Percentiles rank a stretch among this genome's conserved stretches.
Evolutionary conservation across 2,329 filamentous ascomycete genomes (phyloP).

Genomic region (Ambrosiella xylebori): DNA sequence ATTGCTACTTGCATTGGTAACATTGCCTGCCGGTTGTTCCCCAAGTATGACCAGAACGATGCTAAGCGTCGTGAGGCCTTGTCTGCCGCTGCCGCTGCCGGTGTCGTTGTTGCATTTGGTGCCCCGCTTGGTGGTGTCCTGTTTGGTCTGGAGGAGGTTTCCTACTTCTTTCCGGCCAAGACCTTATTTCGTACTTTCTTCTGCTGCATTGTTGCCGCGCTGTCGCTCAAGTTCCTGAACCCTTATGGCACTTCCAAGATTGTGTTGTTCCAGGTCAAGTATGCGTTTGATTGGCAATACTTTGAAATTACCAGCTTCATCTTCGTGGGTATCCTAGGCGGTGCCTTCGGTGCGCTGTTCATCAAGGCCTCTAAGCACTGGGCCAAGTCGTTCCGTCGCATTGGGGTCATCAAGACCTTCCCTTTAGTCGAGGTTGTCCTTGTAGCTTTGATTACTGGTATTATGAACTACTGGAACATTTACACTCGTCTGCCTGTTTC

Average conservation of each 20-base stretch:
- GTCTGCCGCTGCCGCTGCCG: slow-evolving; percentile 81
- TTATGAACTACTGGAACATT: slow-evolving; percentile 84
- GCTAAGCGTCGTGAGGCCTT: slow-evolving; percentile 84
- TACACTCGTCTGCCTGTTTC: slow-evolving; percentile 81
- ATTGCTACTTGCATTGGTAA: slow-evolving; percentile 92
- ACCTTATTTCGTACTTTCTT: slow-evolving; percentile 96
- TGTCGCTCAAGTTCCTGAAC: slow-evolving; percentile 87
- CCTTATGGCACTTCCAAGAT: slow-evolving; percentile 95
- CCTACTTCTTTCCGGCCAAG: slow-evolving; percentile 95
- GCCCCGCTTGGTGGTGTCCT: slow-evolving; percentile 75
- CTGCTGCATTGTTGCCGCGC: slow-evolving; percentile 82
- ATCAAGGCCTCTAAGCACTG: slow-evolving; percentile 89
- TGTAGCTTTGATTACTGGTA: slow-evolving; percentile 68
- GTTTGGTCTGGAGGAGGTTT: slow-evolving; percentile 87
- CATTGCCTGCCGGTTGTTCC: slow-evolving; percentile 81
- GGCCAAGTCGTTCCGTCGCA: slow-evolving; percentile 75
- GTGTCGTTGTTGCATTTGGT: slow-evolving; percentile 87
- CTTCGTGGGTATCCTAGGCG: slow-evolving; percentile 70
- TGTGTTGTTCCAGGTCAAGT: slow-evolving; percentile 88
- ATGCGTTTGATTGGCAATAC: slow-evolving; percentile 77
- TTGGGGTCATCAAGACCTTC: slow-evolving; percentile 61
- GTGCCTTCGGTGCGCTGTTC: slow-evolving; percentile 72
- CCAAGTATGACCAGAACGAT: slow-evolving; percentile 87
- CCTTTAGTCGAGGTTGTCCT: slow-evolving; percentile 77
- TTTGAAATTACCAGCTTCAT: slow-evolving; percentile 81